A percentile compares a stretch with the other conserved stretches of the same genome.
Evolutionary conservation across 495 filamentous ascomycete species (phyloP).

Genomic region (Tetracladium setigerum): DNA sequence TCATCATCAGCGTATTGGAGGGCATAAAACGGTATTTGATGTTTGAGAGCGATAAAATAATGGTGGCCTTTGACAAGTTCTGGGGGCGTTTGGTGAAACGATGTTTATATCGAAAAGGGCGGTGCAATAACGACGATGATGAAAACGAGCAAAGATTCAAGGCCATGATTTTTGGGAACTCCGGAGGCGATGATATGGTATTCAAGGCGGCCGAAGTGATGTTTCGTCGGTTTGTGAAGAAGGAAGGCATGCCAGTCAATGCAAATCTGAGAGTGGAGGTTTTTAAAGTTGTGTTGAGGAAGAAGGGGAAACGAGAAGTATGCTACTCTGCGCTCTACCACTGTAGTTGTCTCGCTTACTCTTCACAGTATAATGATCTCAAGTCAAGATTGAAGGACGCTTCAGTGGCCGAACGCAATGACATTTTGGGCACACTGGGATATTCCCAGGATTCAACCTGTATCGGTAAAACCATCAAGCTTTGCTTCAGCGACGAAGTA

Average conservation of each 20-base stretch:
- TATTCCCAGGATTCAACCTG: too few species aligned
- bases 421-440: too few species aligned
- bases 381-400: background rate
- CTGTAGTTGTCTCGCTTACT: conserved; percentile 19
- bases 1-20: background rate
- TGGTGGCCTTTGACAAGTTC: background rate
- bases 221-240: conserved; percentile 53
- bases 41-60: background rate
- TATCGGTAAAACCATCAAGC: too few species aligned
- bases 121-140: conserved; percentile 58
- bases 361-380: too few species aligned
- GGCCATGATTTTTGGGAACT: conserved; percentile 53
- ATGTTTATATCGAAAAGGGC: conserved; percentile 30
- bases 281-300: conserved; percentile 53
- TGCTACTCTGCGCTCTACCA: conserved; percentile 37
- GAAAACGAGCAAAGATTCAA: conserved; percentile 53
- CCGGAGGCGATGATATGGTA: conserved; percentile 52
- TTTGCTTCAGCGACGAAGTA: too few species aligned
- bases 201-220: conserved; percentile 54
- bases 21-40: background rate
- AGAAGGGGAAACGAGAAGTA: conserved; percentile 60
- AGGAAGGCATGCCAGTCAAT: conserved; percentile 53
- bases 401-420: too few species aligned
- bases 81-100: background rate
- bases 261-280: conserved; percentile 59